Base-by-base conservation (phyloP, 331 rosid species). In the Malus hybrid region DNA sequence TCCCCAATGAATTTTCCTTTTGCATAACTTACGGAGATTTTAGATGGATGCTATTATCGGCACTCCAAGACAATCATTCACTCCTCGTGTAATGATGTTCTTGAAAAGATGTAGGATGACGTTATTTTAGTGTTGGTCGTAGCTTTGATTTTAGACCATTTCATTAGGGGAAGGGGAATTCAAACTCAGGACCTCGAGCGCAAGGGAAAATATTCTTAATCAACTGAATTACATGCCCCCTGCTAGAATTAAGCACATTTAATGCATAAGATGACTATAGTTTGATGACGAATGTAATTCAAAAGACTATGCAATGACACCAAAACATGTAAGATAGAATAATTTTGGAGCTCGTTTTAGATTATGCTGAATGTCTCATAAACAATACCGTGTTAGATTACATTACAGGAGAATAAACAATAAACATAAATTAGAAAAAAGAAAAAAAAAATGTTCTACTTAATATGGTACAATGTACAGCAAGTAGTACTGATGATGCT, bases 301-400 rank as follows among this genome's bases (percentile, higher is more conserved):
- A 5, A 20, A 20, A 10, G 63, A 20, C 65, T n/a, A 1, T 4
- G 63, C 28, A n/a, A 3, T 15, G 1, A 2, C 36, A 24, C 2
- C 66, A 61, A 3, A 31, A 15, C 22, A 63, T 63, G 3, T 7
- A 16, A 31, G 32, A 15, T 31, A 50, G 33, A 70, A 7, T 62
- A 13, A 44, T 70, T 4, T 29, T 31, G n/a, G 33, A 56, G 44
- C 16, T 64, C 50, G 48, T 44, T 42, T 46, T 20, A 34, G 32
- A 28, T 55, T 60, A 77, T 32, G 29, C 46, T 14, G 7, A 36
- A 73, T 59, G 39, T 73, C 54, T 39, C 28, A 6, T 15, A 71
- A 70, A 34, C 24, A 31, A 44, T 57, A 29, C 24, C 16, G 2
- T 55, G 73, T 65, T 71, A 78, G 73, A 65, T 78, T 72, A 34